Conservation (phyloP, 2,329 filamentous ascomycete genomes). For the Sporothrix sp. region DNA sequence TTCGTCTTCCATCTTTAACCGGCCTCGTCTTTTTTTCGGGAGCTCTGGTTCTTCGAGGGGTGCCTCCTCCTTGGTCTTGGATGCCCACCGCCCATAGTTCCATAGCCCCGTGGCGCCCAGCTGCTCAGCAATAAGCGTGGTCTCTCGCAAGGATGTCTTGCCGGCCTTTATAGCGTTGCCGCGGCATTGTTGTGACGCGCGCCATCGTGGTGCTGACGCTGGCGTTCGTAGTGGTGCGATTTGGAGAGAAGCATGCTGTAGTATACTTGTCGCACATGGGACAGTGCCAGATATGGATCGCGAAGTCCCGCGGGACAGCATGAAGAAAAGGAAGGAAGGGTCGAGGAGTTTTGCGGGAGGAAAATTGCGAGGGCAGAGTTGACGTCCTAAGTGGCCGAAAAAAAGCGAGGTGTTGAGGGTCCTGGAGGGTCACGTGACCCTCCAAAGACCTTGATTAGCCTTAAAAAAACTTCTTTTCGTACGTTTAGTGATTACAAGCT, state of each 20-base stretch:
- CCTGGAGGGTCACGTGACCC: too few relatives aligned
- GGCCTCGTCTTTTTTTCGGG: background rate
- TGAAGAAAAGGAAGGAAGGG: too few relatives aligned
- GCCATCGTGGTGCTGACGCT: background rate
- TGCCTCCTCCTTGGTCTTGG: background rate
- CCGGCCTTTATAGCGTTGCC: background rate
- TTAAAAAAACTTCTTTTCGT: too few relatives aligned
- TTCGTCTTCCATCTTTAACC: background rate
- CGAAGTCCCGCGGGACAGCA: background rate
- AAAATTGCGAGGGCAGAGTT: too few relatives aligned
- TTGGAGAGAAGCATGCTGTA: background rate
- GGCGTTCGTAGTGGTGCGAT: background rate
- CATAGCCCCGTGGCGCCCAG: slow-evolving; percentile 18
- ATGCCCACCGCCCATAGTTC: slow-evolving; percentile 13
- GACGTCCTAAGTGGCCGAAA: too few relatives aligned
- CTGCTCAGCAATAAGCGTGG: slow-evolving; percentile 16
- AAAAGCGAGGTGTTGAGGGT: too few relatives aligned
- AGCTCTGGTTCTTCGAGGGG: background rate
- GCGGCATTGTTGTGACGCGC: background rate
- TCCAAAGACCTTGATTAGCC: too few relatives aligned
- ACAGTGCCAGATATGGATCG: background rate
- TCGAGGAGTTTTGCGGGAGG: too few relatives aligned
- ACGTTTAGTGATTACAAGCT: too few relatives aligned
- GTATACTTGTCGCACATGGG: background rate
- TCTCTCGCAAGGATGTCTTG: background rate